A percentile compares a stretch with the other conserved stretches of the same genome.
Evolutionary conservation across 768 basidiomycete genomes (phyloP).

Genomic region (Boletus reticuloceps): DNA sequence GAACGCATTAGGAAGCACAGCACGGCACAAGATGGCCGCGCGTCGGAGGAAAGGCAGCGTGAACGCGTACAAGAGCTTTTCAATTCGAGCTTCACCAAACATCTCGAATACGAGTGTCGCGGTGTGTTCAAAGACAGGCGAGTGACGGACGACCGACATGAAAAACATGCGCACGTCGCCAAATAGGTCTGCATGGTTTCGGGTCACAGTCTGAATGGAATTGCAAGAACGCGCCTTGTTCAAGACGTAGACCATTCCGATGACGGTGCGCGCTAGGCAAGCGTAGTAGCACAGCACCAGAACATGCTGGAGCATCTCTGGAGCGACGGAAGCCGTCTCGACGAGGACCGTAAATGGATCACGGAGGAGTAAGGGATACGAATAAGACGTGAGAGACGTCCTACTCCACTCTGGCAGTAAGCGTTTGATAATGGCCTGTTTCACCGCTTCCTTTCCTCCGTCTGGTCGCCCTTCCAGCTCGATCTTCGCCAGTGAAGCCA

Average conservation of each 20-base stretch:
- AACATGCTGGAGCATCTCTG: conserved; percentile 86
- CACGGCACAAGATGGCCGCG: conserved; percentile 79
- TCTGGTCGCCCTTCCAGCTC: conserved; percentile 71
- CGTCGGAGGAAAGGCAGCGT: conserved; percentile 90
- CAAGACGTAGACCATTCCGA: conserved; percentile 80
- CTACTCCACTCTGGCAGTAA: conserved; percentile 90
- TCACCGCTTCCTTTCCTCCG: conserved; percentile 72
- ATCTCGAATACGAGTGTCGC: conserved; percentile 76
- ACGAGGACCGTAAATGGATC: conserved; percentile 89
- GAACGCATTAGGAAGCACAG: conserved; percentile 65
- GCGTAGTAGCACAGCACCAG: conserved; percentile 90
- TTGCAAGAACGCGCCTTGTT: conserved; percentile 65
- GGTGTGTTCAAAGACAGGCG: conserved; percentile 82
- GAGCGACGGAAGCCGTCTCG: conserved; percentile 87
- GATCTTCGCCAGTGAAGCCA: conserved; percentile 62
- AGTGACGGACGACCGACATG: conserved; percentile 88
- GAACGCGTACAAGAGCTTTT: conserved; percentile 83
- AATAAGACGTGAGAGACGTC: conserved; percentile 77
- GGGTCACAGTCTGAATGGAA: conserved; percentile 41
- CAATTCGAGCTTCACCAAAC: conserved; percentile 80
- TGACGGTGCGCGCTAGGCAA: conserved; percentile 78
- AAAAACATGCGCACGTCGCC: conserved; percentile 86
- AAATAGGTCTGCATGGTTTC: conserved; percentile 70
- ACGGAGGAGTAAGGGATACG: conserved; percentile 81
- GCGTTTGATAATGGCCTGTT: conserved; percentile 86